A percentile compares a stretch with the other conserved stretches of the same genome.
Conservation (phyloP, 116 monocot genomes). For the Thalassia testudinum region DNA sequence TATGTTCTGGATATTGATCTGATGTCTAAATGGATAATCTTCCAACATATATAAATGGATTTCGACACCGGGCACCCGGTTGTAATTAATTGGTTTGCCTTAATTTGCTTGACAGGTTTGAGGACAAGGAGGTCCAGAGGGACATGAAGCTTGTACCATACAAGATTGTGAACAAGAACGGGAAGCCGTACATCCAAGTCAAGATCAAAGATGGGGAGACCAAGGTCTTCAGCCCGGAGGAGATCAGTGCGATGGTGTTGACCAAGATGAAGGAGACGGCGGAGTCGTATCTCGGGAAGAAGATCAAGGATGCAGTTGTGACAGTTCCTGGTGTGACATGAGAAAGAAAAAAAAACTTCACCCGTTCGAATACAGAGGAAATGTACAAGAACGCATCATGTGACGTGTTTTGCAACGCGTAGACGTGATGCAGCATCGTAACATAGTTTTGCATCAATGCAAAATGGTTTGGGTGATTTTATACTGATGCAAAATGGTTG, state of each 20-base stretch:
- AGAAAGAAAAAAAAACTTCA: background rate
- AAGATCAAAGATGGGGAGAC: slow-evolving; percentile 25
- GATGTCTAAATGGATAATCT: no score
- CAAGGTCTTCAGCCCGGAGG: slow-evolving; percentile 40
- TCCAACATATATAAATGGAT: background rate
- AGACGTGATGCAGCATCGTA: no score
- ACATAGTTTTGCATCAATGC: no score
- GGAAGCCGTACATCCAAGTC: slow-evolving; percentile 37
- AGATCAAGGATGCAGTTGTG: slow-evolving; percentile 36
- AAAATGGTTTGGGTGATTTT: no score
- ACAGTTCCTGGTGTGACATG: slow-evolving; percentile 36
- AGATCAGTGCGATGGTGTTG: slow-evolving; percentile 42
- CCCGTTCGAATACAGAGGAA: no score
- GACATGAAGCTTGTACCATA: slow-evolving; percentile 34
- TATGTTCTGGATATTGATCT: no score
- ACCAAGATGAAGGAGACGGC: slow-evolving; percentile 49
- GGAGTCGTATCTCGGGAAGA: slow-evolving; percentile 27
- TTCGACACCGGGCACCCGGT: background rate
- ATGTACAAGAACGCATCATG: no score
- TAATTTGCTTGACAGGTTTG: slow-evolving; percentile 13
- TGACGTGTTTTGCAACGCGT: no score
- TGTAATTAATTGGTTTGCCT: background rate
- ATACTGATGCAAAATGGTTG: no score
- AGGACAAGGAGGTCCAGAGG: slow-evolving; percentile 36
- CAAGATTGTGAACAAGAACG: slow-evolving; percentile 32